Evolutionary conservation across 257 asterid species (phyloP).

Genomic region (Anisodus acutangulus): DNA sequence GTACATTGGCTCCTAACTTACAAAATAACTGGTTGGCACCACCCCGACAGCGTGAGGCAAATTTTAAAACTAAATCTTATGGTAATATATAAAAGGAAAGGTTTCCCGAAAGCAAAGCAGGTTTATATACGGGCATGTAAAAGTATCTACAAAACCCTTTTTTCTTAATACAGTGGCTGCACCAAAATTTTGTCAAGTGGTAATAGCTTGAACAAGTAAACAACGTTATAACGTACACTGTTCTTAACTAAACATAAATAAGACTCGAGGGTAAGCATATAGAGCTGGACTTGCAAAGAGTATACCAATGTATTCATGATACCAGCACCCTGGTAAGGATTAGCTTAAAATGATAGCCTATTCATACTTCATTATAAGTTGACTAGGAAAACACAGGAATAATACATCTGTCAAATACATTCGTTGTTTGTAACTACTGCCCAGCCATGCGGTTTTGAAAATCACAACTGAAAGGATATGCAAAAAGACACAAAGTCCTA

Average conservation of each 20-base stretch:
- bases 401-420: not conserved
- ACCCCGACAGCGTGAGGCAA: not conserved
- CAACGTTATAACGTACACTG: not conserved
- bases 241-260: not conserved
- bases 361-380: not conserved
- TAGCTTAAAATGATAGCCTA: not conserved
- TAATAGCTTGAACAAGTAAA: not conserved
- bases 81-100: not conserved
- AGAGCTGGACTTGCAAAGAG: not conserved
- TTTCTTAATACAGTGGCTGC: not conserved
- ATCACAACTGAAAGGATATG: not conserved
- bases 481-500: conserved; percentile 8
- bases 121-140: not conserved
- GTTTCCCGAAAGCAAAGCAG: not conserved
- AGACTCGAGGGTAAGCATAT: not conserved
- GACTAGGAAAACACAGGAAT: not conserved
- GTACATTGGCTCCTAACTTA: not conserved
- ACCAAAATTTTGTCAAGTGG: conserved; percentile 8
- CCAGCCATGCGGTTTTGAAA: not conserved
- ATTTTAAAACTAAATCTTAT: not conserved
- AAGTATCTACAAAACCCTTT: not conserved
- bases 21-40: not conserved
- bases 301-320: not conserved
- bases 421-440: conserved; percentile 7
- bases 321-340: not conserved